Evolutionary conservation across 1,284 basidiomycete genomes (phyloP).

Genomic region (Termitomyces sp.): DNA sequence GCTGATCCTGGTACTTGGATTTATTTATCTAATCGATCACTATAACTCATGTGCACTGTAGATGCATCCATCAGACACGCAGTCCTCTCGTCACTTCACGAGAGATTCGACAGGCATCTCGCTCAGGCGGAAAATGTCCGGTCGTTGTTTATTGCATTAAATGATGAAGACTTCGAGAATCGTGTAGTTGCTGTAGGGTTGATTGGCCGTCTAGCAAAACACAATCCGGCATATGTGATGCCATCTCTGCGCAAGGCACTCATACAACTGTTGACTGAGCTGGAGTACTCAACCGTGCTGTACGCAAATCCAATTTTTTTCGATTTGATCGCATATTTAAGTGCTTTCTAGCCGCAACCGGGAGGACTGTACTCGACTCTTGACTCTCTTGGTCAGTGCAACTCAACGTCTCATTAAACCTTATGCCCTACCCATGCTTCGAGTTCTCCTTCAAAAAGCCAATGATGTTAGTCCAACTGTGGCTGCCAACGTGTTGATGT

Average conservation of each 20-base stretch:
- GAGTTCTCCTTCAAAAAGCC: conserved; percentile 86
- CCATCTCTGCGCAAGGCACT: conserved; percentile 94
- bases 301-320: conserved; percentile 40
- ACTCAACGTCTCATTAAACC: conserved; percentile 95
- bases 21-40: conserved; percentile 7
- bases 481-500: conserved; percentile 90
- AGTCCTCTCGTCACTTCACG: conserved; percentile 85
- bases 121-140: conserved; percentile 98
- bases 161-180: conserved; percentile 96
- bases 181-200: conserved; percentile 86
- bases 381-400: conserved; percentile 84
- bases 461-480: conserved; percentile 84
- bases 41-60: conserved; percentile 25
- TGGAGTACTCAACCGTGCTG: conserved; percentile 94
- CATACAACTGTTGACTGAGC: conserved; percentile 94
- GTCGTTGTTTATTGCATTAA: conserved; percentile 94
- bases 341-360: conserved; percentile 60
- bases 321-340: conserved; percentile 3
- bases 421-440: conserved; percentile 94
- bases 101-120: conserved; percentile 97
- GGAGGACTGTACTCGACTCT: conserved; percentile 87
- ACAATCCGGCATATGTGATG: conserved; percentile 99
- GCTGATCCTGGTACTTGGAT: conserved; percentile 83
- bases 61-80: conserved; percentile 83
- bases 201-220: conserved; percentile 90